Evolutionary conservation across 192 early-diverging fungal genomes (phyloP), one percentile per base, ranked within the genome.

Genomic region (Pilobolus umbonatus): DNA sequence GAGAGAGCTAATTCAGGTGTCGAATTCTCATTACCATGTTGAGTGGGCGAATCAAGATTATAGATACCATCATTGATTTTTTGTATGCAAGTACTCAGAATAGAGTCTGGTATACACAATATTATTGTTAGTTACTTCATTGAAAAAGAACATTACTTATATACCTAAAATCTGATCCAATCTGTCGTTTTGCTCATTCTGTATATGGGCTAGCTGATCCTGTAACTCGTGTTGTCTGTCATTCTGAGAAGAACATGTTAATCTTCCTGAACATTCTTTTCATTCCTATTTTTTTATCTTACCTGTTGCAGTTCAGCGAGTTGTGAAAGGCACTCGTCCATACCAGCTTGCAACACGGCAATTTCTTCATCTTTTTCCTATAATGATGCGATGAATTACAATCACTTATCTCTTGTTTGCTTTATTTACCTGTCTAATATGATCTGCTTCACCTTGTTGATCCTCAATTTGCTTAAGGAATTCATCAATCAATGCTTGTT

Each of bases 1-100:
- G 93, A 88, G 34, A 96, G 77, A 12, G 89, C 89, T 65, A 93
- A 93, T 72, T 96, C 93, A 5, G 92, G 89, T 0, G 93, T 92
- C 0, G 90, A 85, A 11, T 91, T 90, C 58, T 86, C 81, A 70
- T 95, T 96, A 21, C 93, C 92, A 36, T 83, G 79, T 47, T 89
- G 85, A 15, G 85, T 80, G 17, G 92, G 85, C 26, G 85, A 77
- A 63, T 92, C 90, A 17, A 96, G 71, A 48, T 92, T 85, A 62
- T 93, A 95, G 22, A 94, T 80, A 10, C 92, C 81, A 63, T 98
- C 94, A 59, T 94, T 87, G 29, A 96, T 84, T 68, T 90, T 92
- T 68, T 83, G 77, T 26, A 91, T 85, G 69, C 93, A 96, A 26
- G 90, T 83, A 26, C 85, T 81, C 56, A 98, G 73, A 47, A 98